phyloP scores from a whole-genome alignment of 2,329 filamentous ascomycete species.

The Penicillium sp. region DNA sequence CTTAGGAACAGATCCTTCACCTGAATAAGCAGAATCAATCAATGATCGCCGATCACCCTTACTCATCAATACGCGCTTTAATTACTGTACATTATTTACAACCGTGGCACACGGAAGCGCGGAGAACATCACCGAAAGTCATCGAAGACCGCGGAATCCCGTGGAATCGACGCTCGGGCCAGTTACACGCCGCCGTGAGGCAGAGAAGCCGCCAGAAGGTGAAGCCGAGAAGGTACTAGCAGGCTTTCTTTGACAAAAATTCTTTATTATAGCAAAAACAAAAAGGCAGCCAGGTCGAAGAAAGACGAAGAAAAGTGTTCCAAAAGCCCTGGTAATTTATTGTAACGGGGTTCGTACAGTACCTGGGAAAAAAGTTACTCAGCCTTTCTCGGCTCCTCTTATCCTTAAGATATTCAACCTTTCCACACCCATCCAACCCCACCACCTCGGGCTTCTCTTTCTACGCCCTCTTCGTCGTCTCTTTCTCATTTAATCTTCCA shows the following conservation, averaged over 20 bases:
- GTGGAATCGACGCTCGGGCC: constrained; percentile 30
- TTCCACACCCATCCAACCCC: constrained; percentile 11
- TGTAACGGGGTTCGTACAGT: constrained; percentile 18
- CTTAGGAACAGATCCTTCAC: not conserved
- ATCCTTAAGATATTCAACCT: constrained; percentile 16
- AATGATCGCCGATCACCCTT: not conserved
- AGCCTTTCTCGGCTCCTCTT: constrained; percentile 21
- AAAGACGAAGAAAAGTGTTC: not conserved
- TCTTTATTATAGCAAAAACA: not conserved
- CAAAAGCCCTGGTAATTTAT: constrained; percentile 15
- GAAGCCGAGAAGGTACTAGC: not conserved
- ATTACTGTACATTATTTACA: constrained; percentile 3
- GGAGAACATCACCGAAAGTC: constrained; percentile 28
- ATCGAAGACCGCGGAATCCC: constrained; percentile 33
- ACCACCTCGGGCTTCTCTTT: constrained; percentile 8
- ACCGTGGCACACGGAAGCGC: constrained; percentile 7
- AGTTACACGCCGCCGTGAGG: constrained; percentile 3
- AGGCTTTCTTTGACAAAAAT: not conserved
- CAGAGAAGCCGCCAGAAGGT: constrained; percentile 18
- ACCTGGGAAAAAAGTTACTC: constrained; percentile 27
- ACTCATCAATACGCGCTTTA: constrained; percentile 11
- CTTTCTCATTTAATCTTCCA: constrained; percentile 8
- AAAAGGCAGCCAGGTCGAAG: not conserved
- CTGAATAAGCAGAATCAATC: not conserved
- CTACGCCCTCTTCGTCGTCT: constrained; percentile 8